Base-by-base conservation (phyloP, 2,329 filamentous ascomycete genomes). In the Helotiales sp. region DNA sequence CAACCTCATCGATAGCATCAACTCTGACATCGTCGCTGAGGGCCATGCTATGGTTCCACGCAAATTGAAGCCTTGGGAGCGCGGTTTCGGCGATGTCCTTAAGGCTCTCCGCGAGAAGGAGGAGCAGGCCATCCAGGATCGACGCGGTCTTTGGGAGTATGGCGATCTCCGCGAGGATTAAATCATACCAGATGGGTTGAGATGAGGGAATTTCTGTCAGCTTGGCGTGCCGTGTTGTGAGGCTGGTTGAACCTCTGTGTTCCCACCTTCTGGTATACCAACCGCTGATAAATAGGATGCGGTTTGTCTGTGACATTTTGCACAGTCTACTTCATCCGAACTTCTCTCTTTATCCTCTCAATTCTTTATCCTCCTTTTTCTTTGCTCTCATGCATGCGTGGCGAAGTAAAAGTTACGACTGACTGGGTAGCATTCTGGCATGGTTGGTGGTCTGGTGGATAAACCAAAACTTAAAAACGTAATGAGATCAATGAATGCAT, bases 131-230 rank as follows among this genome's bases (percentile, higher is more conserved):
- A 97, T 96, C 86, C 83, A 87, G 64, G 89, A 89, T 65, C 88
- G 93, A 70, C 84, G 89, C 72, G 96, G 96, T 50, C 96, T 97
- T 87, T 99, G 95, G 94, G 96, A 99, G 86, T 99, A 98, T 80
- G 96, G 96, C 73, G 96, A 98, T 79, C 85, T 97, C 77, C 97
- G 93, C 15, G 94, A 97, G 82, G 93, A 97, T 77, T 93, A 88
- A 49, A 60, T 40, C 30, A 7, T 20, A 24, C 13, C 13, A 10
- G 20, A 24, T 37, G 32, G 6, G n/a, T 17, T 15, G 28, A 24
- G 54, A 24, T 22, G 30, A 57, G 30, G 20, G 32, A 22, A 13
- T 26, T 20, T 57, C 54, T 40, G 11, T 57, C 20, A n/a, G 32
- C 30, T 24, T 40, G 17, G n/a, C 20, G 7, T 20, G 54, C 32